Conservation (phyloP, 805 yeast species). For the Candida lessepsii region DNA sequence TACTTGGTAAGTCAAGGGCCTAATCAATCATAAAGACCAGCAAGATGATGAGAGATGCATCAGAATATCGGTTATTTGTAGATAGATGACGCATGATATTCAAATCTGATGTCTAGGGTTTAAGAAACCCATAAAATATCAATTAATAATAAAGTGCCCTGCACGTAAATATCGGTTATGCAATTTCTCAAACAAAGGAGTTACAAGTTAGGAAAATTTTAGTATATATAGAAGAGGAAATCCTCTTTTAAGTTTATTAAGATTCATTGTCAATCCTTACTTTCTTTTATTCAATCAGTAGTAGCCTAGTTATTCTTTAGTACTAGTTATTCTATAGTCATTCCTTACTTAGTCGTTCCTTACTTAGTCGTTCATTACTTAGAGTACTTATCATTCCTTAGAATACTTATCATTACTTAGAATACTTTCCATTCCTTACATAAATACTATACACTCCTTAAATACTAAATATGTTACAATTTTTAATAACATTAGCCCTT, state of each 20-base stretch:
- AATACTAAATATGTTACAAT: slow-evolving; percentile 8
- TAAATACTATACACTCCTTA: no score
- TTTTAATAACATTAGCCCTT: slow-evolving; percentile 7
- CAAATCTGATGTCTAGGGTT: neutral
- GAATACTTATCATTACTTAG: no score
- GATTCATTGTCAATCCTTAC: no score
- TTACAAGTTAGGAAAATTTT: no score
- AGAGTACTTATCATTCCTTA: no score
- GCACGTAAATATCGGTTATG: slow-evolving; percentile 3
- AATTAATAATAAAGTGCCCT: slow-evolving; percentile 1
- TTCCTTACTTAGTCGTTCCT: no score
- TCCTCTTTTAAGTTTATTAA: no score
- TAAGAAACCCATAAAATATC: no score
- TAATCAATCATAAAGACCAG: neutral
- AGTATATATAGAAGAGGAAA: no score
- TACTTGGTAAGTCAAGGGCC: neutral
- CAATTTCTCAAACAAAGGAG: neutral
- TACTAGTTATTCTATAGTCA: no score
- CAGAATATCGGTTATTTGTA: neutral
- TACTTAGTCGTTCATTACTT: no score
- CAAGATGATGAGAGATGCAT: neutral
- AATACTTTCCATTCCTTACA: slow-evolving; percentile 9
- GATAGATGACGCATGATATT: slow-evolving; percentile 1
- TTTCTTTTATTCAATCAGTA: neutral
- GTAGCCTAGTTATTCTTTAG: no score